Percentiles rank a stretch among this genome's conserved stretches.
Conservation (phyloP, 768 basidiomycete species). For the Roridomyces roridus region DNA sequence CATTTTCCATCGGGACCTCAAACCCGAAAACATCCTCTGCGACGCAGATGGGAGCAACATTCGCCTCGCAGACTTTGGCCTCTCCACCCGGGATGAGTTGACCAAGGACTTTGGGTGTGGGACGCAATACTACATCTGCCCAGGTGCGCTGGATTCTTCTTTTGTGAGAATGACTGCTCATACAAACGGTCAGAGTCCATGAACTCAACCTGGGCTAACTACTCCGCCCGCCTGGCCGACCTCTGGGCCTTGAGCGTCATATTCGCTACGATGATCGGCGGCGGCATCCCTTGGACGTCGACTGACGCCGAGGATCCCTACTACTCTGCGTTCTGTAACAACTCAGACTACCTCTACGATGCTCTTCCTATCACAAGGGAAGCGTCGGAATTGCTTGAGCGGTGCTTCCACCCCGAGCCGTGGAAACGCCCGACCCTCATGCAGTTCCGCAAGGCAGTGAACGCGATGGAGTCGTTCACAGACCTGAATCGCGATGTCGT, state of each 20-base stretch:
- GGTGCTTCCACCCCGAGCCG: no score
- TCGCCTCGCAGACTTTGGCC: slow-evolving; percentile 61
- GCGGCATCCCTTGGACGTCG: no score
- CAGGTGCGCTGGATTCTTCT: neutral
- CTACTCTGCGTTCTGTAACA: no score
- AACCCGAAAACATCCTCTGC: slow-evolving; percentile 62
- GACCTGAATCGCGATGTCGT: no score
- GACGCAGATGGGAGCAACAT: slow-evolving; percentile 41
- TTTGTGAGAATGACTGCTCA: neutral
- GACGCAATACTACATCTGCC: slow-evolving; percentile 40
- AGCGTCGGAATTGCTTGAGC: no score
- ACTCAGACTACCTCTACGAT: no score
- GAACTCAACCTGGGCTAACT: slow-evolving; percentile 31
- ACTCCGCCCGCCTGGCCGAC: slow-evolving; percentile 26
- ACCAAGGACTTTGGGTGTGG: slow-evolving; percentile 41
- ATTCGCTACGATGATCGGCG: slow-evolving; percentile 50
- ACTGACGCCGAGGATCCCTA: no score
- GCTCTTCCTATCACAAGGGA: no score
- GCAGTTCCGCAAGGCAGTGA: no score
- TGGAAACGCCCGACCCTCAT: no score
- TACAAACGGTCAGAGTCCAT: slow-evolving; percentile 1
- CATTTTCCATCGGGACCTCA: slow-evolving; percentile 62
- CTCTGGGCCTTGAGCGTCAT: slow-evolving; percentile 49
- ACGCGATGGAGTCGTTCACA: no score
- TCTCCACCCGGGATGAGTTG: slow-evolving; percentile 37